A percentile compares a stretch with the other conserved stretches of the same genome.
These are phyloP conservation scores for Cercospora sp. DNA, from an alignment of 2,329 filamentous ascomycete genomes.

Conservation along the genomic window DNA sequence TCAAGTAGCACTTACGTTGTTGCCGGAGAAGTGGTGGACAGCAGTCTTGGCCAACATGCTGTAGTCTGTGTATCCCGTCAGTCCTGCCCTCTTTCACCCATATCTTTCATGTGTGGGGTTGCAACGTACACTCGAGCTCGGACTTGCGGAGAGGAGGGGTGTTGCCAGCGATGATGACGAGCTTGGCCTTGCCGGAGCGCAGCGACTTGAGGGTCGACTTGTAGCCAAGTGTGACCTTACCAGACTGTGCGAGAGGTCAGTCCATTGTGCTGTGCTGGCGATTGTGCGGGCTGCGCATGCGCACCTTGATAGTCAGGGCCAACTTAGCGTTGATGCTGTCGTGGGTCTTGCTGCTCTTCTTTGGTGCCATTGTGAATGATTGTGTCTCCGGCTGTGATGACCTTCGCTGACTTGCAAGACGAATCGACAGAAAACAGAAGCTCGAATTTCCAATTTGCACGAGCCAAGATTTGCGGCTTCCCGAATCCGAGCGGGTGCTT, in stretches of 20 bases:
- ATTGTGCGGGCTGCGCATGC: constrained; percentile 7
- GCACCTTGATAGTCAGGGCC: constrained; percentile 48
- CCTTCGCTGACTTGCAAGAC: constrained; percentile 24
- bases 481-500: background rate
- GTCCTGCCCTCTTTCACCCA: constrained; percentile 14
- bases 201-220: constrained; percentile 88
- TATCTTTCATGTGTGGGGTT: constrained; percentile 22
- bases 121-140: constrained; percentile 70
- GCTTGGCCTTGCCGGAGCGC: constrained; percentile 95
- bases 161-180: constrained; percentile 94
- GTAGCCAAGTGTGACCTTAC: constrained; percentile 80
- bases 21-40: constrained; percentile 96
- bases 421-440: background rate
- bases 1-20: constrained; percentile 78
- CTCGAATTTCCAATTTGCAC: constrained; percentile 6
- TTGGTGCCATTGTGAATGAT: constrained; percentile 63
- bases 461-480: constrained; percentile 6
- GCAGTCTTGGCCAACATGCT: constrained; percentile 89
- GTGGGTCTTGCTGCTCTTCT: constrained; percentile 84
- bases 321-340: constrained; percentile 74
- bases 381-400: constrained; percentile 25
- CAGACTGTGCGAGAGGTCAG: constrained; percentile 41
- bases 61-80: constrained; percentile 56
- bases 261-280: constrained; percentile 2
- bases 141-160: constrained; percentile 96